These are phyloP conservation scores for Penicillium nordicum DNA, from an alignment of 2,329 filamentous ascomycete species.

Conservation along the genomic window DNA sequence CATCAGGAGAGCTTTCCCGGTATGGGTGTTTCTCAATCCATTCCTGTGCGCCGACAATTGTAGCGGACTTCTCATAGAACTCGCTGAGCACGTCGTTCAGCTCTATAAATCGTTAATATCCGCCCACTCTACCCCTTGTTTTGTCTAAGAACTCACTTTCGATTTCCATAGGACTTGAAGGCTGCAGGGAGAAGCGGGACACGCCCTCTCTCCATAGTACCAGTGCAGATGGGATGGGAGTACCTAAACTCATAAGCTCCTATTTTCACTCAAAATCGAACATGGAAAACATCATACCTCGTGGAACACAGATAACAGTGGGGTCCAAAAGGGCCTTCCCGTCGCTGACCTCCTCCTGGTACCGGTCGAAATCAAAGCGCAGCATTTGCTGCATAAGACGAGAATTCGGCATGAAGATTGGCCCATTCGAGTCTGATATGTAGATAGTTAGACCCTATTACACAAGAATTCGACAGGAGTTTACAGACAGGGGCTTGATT, in stretches of 20 bases:
- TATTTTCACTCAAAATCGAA: not conserved
- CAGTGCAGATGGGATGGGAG: constrained; percentile 2
- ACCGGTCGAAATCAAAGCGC: constrained; percentile 6
- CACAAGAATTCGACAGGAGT: not conserved
- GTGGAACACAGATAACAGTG: constrained; percentile 1
- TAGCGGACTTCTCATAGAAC: constrained; percentile 6
- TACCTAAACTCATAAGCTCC: not conserved
- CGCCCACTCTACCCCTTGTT: fast-evolving
- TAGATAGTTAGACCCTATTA: not conserved
- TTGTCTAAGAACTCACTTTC: not conserved
- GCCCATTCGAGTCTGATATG: constrained; percentile 6
- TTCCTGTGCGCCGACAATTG: not conserved
- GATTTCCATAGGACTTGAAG: constrained; percentile 2
- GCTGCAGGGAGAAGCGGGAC: constrained; percentile 8
- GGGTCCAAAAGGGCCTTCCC: constrained; percentile 2
- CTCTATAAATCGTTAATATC: not conserved
- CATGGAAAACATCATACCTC: not conserved
- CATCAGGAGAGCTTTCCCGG: constrained; percentile 2
- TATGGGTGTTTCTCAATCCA: constrained; percentile 9
- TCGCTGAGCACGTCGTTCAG: constrained; percentile 3
- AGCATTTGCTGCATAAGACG: constrained; percentile 11
- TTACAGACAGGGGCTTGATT: constrained; percentile 9
- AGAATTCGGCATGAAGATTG: constrained; percentile 9
- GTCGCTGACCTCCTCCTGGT: constrained; percentile 3
- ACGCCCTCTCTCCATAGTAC: constrained; percentile 5